These are phyloP conservation scores for Mycena leptocephala DNA, from an alignment of 768 basidiomycete genomes.

Conservation along the genomic window DNA sequence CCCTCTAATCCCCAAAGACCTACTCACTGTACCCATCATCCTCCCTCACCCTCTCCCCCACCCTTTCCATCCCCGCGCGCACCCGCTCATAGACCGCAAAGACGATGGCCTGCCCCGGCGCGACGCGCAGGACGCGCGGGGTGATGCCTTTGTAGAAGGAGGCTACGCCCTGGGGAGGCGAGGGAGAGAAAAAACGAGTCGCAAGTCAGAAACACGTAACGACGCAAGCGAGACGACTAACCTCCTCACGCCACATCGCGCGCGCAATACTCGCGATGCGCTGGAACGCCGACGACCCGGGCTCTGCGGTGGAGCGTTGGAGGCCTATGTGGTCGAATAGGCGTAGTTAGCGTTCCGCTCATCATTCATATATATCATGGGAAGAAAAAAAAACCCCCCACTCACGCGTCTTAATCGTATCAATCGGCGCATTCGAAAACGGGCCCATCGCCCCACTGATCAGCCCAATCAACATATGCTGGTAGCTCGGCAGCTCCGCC, in stretches of 20 bases:
- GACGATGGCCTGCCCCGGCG: constrained; percentile 97
- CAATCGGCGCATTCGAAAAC: constrained; percentile 97
- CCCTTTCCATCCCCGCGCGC: constrained; percentile 79
- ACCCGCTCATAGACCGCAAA: constrained; percentile 98
- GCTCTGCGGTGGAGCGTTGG: constrained; percentile 84
- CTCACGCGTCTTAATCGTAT: constrained; percentile 95
- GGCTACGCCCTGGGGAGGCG: constrained; percentile 80
- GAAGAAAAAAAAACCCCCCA: constrained; percentile 27
- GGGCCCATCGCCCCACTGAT: constrained; percentile 99
- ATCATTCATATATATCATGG: not conserved
- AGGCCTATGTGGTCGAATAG: constrained; percentile 66
- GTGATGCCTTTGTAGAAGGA: constrained; percentile 99
- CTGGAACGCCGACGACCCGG: constrained; percentile 84
- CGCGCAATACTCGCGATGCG: constrained; percentile 85
- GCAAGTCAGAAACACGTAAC: no score
- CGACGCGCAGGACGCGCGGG: constrained; percentile 95
- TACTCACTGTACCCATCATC: constrained; percentile 82
- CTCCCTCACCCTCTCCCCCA: constrained; percentile 68
- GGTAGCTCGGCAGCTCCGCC: constrained; percentile 92
- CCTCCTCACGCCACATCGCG: constrained; percentile 97
- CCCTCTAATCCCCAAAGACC: not conserved
- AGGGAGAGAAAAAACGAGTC: no score
- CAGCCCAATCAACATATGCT: constrained; percentile 95
- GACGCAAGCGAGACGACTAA: no score
- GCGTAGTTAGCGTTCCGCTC: constrained; percentile 11